These are phyloP conservation scores for Xylariaceae sp. DNA, from an alignment of 2,329 filamentous ascomycete genomes.

Conservation along the genomic window DNA sequence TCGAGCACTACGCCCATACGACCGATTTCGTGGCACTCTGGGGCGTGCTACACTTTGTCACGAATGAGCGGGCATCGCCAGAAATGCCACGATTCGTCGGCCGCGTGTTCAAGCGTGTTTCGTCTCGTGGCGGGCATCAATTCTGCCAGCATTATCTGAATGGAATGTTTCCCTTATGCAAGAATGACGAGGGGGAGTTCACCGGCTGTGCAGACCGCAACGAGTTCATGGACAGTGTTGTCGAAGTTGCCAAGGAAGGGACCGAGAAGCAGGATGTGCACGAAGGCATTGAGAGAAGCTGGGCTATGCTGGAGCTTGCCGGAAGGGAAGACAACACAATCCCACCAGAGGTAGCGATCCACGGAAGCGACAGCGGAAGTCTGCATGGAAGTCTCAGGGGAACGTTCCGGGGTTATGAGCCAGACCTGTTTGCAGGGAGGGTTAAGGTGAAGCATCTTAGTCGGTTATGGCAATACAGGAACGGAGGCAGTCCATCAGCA, in stretches of 20 bases:
- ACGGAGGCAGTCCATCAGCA: conserved; percentile 51
- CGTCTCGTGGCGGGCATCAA: conserved; percentile 52
- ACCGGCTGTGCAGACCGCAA: conserved; percentile 46
- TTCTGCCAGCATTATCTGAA: conserved; percentile 59
- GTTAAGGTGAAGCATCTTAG: conserved; percentile 58
- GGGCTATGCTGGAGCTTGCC: conserved; percentile 37
- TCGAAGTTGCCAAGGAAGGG: conserved; percentile 44
- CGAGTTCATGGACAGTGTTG: conserved; percentile 58
- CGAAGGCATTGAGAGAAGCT: conserved; percentile 47
- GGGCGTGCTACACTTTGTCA: conserved; percentile 67
- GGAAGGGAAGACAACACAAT: conserved; percentile 18
- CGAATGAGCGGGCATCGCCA: conserved; percentile 41
- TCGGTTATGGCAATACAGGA: conserved; percentile 59
- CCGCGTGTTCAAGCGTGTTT: conserved; percentile 54
- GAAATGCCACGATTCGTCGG: conserved; percentile 58
- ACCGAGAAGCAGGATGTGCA: conserved; percentile 42
- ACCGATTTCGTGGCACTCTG: conserved; percentile 70
- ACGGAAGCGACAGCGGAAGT: conserved; percentile 37
- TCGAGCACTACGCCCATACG: conserved; percentile 76
- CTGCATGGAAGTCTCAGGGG: conserved; percentile 35
- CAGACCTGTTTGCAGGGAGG: conserved; percentile 32
- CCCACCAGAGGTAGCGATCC: conserved; percentile 35
- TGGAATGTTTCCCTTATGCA: conserved; percentile 54
- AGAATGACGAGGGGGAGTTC: conserved; percentile 40
- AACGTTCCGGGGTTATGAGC: conserved; percentile 24